phyloP scores from a whole-genome alignment of 306 rosid genomes.

The Heteromeles arbutifolia region DNA sequence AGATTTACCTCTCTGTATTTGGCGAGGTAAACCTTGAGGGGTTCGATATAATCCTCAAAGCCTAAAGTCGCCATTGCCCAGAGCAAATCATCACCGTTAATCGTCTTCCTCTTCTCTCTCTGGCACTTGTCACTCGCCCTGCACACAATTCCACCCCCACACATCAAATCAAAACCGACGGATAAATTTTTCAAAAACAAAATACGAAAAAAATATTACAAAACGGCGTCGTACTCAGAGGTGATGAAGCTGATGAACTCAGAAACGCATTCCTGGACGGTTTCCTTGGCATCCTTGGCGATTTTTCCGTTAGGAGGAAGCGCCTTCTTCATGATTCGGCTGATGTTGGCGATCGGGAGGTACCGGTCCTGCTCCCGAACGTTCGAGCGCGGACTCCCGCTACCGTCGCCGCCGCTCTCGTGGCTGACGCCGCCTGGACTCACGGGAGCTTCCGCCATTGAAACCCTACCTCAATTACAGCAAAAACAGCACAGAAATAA shows the following conservation, averaged over 20 bases:
- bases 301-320: constrained; percentile 92
- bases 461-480: constrained; percentile 30
- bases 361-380: constrained; percentile 88
- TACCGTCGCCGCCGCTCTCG: constrained; percentile 76
- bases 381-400: constrained; percentile 78
- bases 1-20: constrained; percentile 79
- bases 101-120: constrained; percentile 95
- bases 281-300: constrained; percentile 94
- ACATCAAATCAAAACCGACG: constrained; percentile 2
- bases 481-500: constrained; percentile 1
- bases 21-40: constrained; percentile 69
- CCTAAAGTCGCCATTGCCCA: constrained; percentile 98
- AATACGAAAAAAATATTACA: background rate
- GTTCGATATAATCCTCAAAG: constrained; percentile 90
- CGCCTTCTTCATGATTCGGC: constrained; percentile 96
- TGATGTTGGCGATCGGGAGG: constrained; percentile 87
- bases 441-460: constrained; percentile 71
- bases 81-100: constrained; percentile 93
- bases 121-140: constrained; percentile 99
- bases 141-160: constrained; percentile 8
- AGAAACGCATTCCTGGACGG: constrained; percentile 93
- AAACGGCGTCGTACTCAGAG: constrained; percentile 55
- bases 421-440: constrained; percentile 89
- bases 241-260: constrained; percentile 97
- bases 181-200: background rate